phyloP scores from a whole-genome alignment of 257 asterid genomes.

The Salvia hispanica region DNA sequence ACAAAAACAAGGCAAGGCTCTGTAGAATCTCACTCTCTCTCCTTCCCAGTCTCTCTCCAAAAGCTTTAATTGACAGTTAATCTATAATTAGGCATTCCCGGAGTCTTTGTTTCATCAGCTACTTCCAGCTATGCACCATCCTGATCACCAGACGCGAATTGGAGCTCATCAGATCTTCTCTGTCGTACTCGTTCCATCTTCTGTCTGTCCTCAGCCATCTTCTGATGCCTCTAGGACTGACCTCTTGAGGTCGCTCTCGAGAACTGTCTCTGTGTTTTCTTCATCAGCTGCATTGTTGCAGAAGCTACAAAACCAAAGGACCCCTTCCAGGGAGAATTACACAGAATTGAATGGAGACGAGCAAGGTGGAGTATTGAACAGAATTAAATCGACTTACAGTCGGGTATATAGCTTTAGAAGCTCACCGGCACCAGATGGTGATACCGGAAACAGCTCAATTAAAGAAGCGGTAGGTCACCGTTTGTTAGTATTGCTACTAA shows the following conservation, averaged over 20 bases:
- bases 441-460: constrained; percentile 40
- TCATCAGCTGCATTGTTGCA: constrained; percentile 93
- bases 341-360: constrained; percentile 42
- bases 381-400: constrained; percentile 74
- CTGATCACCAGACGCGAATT: constrained; percentile 84
- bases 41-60: not conserved
- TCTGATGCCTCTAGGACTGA: constrained; percentile 45
- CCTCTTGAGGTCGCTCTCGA: constrained; percentile 82
- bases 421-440: constrained; percentile 46
- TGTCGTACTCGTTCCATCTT: constrained; percentile 91
- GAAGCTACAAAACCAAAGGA: constrained; percentile 62
- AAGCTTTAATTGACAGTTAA: constrained; percentile 4
- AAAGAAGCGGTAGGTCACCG: constrained; percentile 53
- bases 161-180: constrained; percentile 96
- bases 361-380: constrained; percentile 58
- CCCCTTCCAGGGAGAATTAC: constrained; percentile 40
- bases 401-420: constrained; percentile 65
- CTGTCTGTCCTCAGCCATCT: constrained; percentile 63
- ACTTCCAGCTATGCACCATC: constrained; percentile 93
- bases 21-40: not conserved
- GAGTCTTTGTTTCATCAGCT: constrained; percentile 95
- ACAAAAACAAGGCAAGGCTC: constrained; percentile 40
- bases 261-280: constrained; percentile 92
- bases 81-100: constrained; percentile 74
- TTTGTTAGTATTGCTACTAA: constrained; percentile 13